Evolutionary conservation across 1,139 yeast species (phyloP).

Genomic region (Pichia inconspicua): DNA sequence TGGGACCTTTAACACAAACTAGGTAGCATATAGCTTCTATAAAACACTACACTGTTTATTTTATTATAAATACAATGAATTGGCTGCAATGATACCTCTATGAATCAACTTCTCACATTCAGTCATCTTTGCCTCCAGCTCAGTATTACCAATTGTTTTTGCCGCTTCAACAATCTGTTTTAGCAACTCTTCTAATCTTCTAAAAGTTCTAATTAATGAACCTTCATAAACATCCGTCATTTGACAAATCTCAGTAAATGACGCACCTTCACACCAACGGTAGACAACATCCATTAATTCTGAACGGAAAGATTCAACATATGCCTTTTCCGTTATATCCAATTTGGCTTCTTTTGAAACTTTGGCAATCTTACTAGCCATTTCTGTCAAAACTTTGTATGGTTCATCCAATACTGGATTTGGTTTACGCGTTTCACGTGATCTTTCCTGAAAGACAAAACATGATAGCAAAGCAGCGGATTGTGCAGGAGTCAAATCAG

Average conservation of each 20-base stretch:
- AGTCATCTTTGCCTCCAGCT: constrained; percentile 82
- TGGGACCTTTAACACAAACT: neutral
- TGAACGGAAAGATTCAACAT: constrained; percentile 81
- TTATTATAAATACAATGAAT: constrained; percentile 65
- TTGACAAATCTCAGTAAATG: constrained; percentile 93
- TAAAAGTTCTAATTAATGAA: constrained; percentile 85
- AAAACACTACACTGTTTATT: neutral
- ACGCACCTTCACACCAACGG: constrained; percentile 95
- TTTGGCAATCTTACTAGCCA: constrained; percentile 86
- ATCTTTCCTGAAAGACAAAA: constrained; percentile 94
- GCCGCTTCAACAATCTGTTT: constrained; percentile 88
- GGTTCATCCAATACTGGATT: constrained; percentile 89
- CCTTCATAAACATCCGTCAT: constrained; percentile 99
- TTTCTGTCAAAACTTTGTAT: constrained; percentile 73
- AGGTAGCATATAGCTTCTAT: neutral
- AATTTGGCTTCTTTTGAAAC: constrained; percentile 83
- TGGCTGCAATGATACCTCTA: constrained; percentile 95
- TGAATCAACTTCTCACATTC: constrained; percentile 77
- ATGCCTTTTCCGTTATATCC: constrained; percentile 83
- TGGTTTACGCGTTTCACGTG: constrained; percentile 79
- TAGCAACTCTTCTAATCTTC: constrained; percentile 86
- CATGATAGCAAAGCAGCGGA: constrained; percentile 89
- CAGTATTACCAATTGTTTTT: constrained; percentile 83
- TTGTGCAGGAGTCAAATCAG: constrained; percentile 78
- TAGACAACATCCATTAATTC: constrained; percentile 95